Evolutionary conservation across 2,329 filamentous ascomycete species (phyloP), one percentile per base, ranked within the genome.

Genomic region (Aspergillus latus): DNA sequence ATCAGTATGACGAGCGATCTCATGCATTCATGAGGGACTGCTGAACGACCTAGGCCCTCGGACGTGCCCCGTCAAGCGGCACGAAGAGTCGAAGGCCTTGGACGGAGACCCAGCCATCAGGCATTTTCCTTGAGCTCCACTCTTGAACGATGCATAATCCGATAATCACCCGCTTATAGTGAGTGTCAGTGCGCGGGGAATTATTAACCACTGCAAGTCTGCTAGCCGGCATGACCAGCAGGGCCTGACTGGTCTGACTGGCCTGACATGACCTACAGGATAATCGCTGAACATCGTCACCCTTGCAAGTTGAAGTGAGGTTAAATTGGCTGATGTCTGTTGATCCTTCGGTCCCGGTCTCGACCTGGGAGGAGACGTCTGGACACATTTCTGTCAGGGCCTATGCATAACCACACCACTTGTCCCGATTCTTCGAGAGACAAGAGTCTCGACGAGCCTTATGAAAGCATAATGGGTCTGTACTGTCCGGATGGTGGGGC

Each of bases 161-260:
- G 30, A 34, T 36, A 58, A 30, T 47, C 44, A 47, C 29, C 61
- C 61, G 61, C 54, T 40, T n/a, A 47, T 57, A 59, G 61, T 52
- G 45, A 39, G 48, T 42, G 56, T 57, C 55, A 55, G 55, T 62
- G 59, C 44, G 45, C 51, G 37, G 45, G 30, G 21, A 49, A 36
- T 46, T 26, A 47, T 40, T 44, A 34, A 36, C 36, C 34, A 47
- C n/a, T 28, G 16, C 40, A 36, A 37, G 43, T 28, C 7, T 21
- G 21, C 21, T 21, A 21, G 21, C 21, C 11, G 34, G 11, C 8
- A 37, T 37, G 10, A 37, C 34, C 34, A 37, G 34, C 34, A 37
- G 10, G 8, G 21, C 21, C 21, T 21, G 21, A 21, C 21, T 21
- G 42, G 40, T n/a, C n/a, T n/a, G n/a, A n/a, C n/a, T n/a, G n/a